Conservation (phyloP, 305 asterid genomes). For the Fraxinus nigra region DNA sequence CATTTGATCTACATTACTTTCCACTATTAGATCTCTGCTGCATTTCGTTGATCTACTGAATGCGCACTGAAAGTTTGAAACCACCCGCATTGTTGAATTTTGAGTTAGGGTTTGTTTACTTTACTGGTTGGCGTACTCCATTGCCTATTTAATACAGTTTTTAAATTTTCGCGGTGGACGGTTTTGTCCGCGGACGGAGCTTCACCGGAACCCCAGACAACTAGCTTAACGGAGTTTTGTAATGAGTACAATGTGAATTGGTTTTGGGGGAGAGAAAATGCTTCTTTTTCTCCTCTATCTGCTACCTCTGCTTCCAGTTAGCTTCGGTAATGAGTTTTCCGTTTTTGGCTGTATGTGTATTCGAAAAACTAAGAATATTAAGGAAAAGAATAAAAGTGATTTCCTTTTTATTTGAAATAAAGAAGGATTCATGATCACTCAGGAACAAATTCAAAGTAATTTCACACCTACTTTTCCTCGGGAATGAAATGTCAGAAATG, state of each 20-base stretch:
- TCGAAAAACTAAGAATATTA: background rate
- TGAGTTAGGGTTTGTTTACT: conserved; percentile 13
- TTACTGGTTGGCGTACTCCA: background rate
- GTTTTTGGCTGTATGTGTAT: background rate
- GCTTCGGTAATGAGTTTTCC: conserved; percentile 29
- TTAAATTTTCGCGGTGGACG: conserved; percentile 7
- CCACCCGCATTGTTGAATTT: conserved; percentile 29
- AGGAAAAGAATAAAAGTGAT: background rate
- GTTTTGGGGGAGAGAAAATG: conserved; percentile 31
- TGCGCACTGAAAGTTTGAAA: background rate
- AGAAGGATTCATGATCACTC: background rate
- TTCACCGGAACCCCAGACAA: conserved; percentile 29
- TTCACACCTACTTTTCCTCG: background rate
- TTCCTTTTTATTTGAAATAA: background rate
- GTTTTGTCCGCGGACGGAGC: conserved; percentile 11
- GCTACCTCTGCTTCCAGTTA: conserved; percentile 31
- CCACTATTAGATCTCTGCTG: background rate
- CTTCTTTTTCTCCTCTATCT: conserved; percentile 34
- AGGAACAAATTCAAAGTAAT: background rate
- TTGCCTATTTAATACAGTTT: conserved; percentile 18
- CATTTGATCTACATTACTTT: background rate
- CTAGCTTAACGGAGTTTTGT: conserved; percentile 17
- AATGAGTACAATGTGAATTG: conserved; percentile 32
- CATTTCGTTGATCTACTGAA: conserved; percentile 31
- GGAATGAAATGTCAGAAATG: background rate